Evolutionary conservation across 2,329 filamentous ascomycete genomes (phyloP), one percentile per base, ranked within the genome.

Genomic region (Fusarium sublunatum): DNA sequence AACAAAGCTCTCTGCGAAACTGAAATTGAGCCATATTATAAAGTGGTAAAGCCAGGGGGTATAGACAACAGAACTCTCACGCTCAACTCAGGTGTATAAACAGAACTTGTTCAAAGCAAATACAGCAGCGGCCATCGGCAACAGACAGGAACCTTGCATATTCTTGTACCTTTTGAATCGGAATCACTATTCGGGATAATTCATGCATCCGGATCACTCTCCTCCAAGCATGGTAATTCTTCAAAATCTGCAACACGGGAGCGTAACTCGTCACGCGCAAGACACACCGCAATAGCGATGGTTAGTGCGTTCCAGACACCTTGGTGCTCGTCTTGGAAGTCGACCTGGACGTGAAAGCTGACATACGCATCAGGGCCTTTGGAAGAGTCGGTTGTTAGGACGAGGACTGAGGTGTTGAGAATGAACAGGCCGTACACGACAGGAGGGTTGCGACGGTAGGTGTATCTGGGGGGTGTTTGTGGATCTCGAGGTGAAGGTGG

Each of bases 281-380:
- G 61, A 49, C 78, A 81, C 3, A 75, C 73, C 10, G 74, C 74
- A 22, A 79, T 72, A 8, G 77, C 79, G 9, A 79, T 50, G 5
- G 79, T 81, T 34, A 81, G 63, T 2, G 77, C 79, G 60, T 81
- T 81, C 79, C 79, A 81, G 22, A 81, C 73, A 48, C 77, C 75
- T 64, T 81, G 78, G 15, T 73, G 69, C 10, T 69, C 69, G 39
- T 79, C 74, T 47, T 72, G 69, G 40, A 81, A 79, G 41, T 78
- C 71, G 22, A 75, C 68, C 41, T 79, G 75, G n/a, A 79, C 74
- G 41, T 81, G 79, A 49, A 76, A 80, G 61, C 77, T 81, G 29
- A 80, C 73, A 46, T 75, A 73, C n/a, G 73, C 74, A 5, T 70
- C 41, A 2, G 73, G 66, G 4, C 70, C 76, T 44, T 75, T 75